phyloP scores from a whole-genome alignment of 805 yeast genomes.

The Candida tallmaniae region DNA sequence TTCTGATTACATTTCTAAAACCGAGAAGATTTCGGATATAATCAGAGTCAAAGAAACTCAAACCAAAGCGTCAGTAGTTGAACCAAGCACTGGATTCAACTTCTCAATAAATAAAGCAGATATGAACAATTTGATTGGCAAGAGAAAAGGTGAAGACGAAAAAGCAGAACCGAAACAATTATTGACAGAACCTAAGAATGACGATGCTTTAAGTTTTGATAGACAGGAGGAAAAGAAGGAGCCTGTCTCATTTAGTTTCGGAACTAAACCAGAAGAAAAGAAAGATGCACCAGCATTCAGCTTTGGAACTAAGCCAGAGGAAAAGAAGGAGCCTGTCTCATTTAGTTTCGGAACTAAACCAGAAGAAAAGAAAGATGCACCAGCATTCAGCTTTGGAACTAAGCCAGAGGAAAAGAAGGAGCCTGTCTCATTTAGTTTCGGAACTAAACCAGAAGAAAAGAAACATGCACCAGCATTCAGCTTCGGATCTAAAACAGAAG shows the following conservation, averaged over 20 bases:
- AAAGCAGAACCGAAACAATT: too few species aligned
- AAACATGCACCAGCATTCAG: slow-evolving; percentile 12
- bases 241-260: slow-evolving; percentile 1
- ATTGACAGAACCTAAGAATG: too few species aligned
- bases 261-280: background rate
- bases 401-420: slow-evolving; percentile 2
- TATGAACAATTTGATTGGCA: slow-evolving; percentile 20
- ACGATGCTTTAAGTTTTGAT: too few species aligned
- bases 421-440: slow-evolving; percentile 14
- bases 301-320: slow-evolving; percentile 1
- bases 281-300: slow-evolving; percentile 3
- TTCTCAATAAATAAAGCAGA: slow-evolving; percentile 29
- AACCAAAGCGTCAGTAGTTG: slow-evolving; percentile 3
- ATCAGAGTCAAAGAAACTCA: slow-evolving; percentile 26
- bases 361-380: slow-evolving; percentile 6
- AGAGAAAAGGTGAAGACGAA: slow-evolving; percentile 14
- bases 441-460: slow-evolving; percentile 6
- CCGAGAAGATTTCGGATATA: slow-evolving; percentile 22
- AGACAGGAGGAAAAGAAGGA: background rate
- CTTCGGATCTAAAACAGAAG: slow-evolving; percentile 13
- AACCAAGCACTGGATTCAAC: slow-evolving; percentile 37
- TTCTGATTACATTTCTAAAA: slow-evolving; percentile 19
- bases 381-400: slow-evolving; percentile 5
- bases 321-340: slow-evolving; percentile 6
- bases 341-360: slow-evolving; percentile 2